phyloP scores from a whole-genome alignment of 306 rosid genomes.

The Quercus agrifolia region DNA sequence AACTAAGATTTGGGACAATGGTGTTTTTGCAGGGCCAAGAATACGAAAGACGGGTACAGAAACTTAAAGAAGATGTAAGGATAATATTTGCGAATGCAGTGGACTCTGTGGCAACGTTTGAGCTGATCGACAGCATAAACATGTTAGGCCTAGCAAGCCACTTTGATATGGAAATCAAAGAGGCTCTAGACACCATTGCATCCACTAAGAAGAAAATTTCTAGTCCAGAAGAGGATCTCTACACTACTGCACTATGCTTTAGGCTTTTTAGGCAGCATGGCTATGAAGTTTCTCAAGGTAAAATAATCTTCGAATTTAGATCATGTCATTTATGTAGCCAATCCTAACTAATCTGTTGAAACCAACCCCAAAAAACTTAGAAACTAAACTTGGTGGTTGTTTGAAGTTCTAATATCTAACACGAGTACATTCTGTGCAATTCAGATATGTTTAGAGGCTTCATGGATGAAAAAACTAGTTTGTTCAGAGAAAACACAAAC shows the following conservation, averaged over 20 bases:
- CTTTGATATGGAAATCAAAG: conserved; percentile 41
- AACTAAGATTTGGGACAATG: too few species aligned
- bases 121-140: conserved; percentile 40
- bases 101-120: conserved; percentile 15
- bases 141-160: conserved; percentile 43
- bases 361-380: not conserved
- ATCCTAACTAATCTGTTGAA: not conserved
- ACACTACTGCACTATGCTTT: conserved; percentile 40
- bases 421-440: too few species aligned
- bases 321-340: not conserved
- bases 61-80: conserved; percentile 25
- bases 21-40: conserved; percentile 31
- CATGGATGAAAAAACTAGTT: too few species aligned
- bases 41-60: conserved; percentile 17
- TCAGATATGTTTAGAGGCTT: too few species aligned
- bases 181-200: conserved; percentile 1
- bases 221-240: conserved; percentile 15
- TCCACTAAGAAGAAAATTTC: not conserved
- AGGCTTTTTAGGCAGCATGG: conserved; percentile 53
- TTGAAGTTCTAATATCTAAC: too few species aligned
- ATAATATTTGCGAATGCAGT: conserved; percentile 8
- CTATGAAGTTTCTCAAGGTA: conserved; percentile 45
- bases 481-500: not conserved
- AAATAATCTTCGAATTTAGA: not conserved
- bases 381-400: too few species aligned